Base-by-base conservation (phyloP, 1,284 basidiomycete genomes). In the Cystobasidiaceae sp. region DNA sequence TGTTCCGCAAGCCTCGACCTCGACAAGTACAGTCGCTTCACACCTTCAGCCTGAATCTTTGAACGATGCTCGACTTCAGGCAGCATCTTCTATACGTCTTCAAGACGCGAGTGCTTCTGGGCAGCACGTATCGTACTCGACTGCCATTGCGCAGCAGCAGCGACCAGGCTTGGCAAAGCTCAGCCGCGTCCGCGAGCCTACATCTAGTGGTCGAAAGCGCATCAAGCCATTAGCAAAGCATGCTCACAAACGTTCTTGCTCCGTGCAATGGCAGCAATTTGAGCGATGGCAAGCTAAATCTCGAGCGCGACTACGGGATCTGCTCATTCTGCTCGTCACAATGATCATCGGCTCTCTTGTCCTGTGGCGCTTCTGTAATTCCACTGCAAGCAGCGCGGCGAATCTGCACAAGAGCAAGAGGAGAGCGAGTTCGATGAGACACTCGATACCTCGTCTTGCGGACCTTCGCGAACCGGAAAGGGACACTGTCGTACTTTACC, bases 401-500 rank as follows among this genome's bases (percentile, higher is more conserved):
- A 13, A 48, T 17, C 45, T 19, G 45, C 11, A 1, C 3, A 13
- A n/a, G 30, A 32, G 3, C 32, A 52, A 32, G 17, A 13, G 19
- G 28, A 4, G n/a, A 4, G 23, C 17, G 19, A 37, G 1, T 7
- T 21, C 50, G 25, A 17, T 19, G 43, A 11, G 43, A 19, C 45
- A 30, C 2, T 6, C 44, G 8, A 46, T 59, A 1, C 45, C 43
- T 37, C 39, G 32, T 11, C 45, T 59, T 19, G 27, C 43, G 23
- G n/a, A 39, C 17, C 30, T 59, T 8, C 56, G 43, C 13, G 44
- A 59, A 19, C 71, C 73, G 11, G 59, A 75, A 30, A 70, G 74
- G 46, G 73, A 75, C 66, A 72, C 73, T 3, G 66, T 75, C 23
- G 70, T 74, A 7, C 63, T 75, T 11, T 75, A 75, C 56, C 70